phyloP scores from a whole-genome alignment of 306 rosid species.

The Ammopiptanthus mongolicus region DNA sequence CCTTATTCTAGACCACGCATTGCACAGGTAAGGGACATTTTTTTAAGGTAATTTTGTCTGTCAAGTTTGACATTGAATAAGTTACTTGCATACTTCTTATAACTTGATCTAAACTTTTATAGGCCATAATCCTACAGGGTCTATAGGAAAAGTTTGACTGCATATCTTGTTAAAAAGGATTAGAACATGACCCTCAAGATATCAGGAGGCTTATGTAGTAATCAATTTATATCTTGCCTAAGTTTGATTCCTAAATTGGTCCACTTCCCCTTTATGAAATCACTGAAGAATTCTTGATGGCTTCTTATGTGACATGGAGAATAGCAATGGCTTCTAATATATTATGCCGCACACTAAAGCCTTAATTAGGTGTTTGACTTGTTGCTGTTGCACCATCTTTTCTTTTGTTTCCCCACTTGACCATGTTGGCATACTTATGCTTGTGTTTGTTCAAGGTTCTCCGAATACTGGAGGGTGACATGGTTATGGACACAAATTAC shows the following conservation, averaged over 20 bases:
- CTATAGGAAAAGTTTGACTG: neutral
- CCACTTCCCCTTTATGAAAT: neutral
- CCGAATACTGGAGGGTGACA: slow-evolving; percentile 82
- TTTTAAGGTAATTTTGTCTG: neutral
- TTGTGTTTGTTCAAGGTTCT: slow-evolving; percentile 51
- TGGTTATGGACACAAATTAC: slow-evolving; percentile 60
- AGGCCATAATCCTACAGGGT: neutral
- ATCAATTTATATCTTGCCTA: neutral
- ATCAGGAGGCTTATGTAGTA: neutral
- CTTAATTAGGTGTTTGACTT: neutral
- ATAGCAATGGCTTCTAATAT: neutral
- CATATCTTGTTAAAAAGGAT: neutral
- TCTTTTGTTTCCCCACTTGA: neutral
- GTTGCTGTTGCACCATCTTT: neutral
- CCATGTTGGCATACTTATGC: neutral
- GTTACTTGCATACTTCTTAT: neutral
- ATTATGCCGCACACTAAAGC: neutral
- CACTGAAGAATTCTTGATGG: neutral
- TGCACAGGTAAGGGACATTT: slow-evolving; percentile 63
- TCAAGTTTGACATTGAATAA: neutral
- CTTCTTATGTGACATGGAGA: neutral
- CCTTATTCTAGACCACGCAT: slow-evolving; percentile 93
- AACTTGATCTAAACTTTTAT: neutral
- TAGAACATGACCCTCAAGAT: neutral
- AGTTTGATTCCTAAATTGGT: neutral